These are phyloP conservation scores for Lecanicillium sp. DNA, from an alignment of 2,329 filamentous ascomycete genomes.

Conservation along the genomic window DNA sequence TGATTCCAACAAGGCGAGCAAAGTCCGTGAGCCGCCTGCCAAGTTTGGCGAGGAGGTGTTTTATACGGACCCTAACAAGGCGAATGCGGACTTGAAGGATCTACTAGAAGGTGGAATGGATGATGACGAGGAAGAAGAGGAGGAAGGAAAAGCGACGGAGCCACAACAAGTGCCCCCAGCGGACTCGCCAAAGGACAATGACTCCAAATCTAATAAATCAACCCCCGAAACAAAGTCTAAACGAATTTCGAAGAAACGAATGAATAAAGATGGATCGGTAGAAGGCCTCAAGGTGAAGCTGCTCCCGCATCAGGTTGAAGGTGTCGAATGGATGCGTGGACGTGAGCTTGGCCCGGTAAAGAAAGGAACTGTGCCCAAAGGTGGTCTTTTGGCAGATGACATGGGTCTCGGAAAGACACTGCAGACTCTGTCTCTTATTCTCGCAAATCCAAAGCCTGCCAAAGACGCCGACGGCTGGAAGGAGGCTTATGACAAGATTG, in stretches of 20 bases:
- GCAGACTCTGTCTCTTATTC: slow-evolving; percentile 81
- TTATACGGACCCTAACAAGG: slow-evolving; percentile 64
- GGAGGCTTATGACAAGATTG: slow-evolving; percentile 59
- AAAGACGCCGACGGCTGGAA: slow-evolving; percentile 52
- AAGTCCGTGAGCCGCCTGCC: slow-evolving; percentile 5
- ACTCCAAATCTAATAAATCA: neutral
- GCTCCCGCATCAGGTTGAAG: slow-evolving; percentile 88
- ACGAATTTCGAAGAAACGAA: slow-evolving; percentile 14
- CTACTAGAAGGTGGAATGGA: slow-evolving; percentile 76
- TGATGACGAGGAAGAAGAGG: slow-evolving; percentile 51
- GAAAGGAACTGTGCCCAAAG: slow-evolving; percentile 73
- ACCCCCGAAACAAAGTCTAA: slow-evolving; percentile 3
- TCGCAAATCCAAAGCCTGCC: slow-evolving; percentile 66
- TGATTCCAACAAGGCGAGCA: slow-evolving; percentile 26
- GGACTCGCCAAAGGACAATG: neutral
- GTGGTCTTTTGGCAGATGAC: slow-evolving; percentile 91
- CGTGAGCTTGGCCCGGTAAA: slow-evolving; percentile 83
- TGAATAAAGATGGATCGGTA: slow-evolving; percentile 42
- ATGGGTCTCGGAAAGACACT: slow-evolving; percentile 97
- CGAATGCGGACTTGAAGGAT: slow-evolving; percentile 69
- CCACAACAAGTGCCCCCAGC: neutral
- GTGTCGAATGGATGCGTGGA: slow-evolving; percentile 89
- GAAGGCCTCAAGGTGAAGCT: slow-evolving; percentile 82
- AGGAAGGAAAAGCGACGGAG: slow-evolving; percentile 16
- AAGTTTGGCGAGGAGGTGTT: slow-evolving; percentile 36